Conservation (phyloP, 1,139 yeast species). For the Debaryomyces singareniensis region DNA sequence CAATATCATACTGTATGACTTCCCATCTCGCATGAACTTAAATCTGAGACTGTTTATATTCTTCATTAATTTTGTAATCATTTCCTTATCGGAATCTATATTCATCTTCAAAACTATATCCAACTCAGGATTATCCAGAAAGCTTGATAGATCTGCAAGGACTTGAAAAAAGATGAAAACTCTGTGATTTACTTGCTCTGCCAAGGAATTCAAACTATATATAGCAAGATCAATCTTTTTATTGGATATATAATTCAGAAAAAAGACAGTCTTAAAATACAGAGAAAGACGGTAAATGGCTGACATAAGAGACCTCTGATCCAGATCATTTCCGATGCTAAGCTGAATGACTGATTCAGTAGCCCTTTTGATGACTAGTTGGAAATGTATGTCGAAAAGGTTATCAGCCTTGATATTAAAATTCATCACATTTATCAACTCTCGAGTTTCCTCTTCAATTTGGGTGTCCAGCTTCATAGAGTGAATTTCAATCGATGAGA, state of each 20-base stretch:
- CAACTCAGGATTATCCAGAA: neutral
- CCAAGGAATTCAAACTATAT: constrained; percentile 26
- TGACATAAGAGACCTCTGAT: constrained; percentile 6
- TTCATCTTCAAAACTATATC: neutral
- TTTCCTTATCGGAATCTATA: neutral
- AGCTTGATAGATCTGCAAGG: neutral
- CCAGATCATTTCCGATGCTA: constrained; percentile 2
- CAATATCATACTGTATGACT: too few relatives aligned
- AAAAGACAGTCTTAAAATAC: constrained; percentile 13
- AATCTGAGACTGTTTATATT: constrained; percentile 15
- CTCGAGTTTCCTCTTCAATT: neutral
- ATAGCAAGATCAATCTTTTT: constrained; percentile 23
- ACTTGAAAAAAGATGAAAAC: constrained; percentile 7
- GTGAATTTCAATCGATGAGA: constrained; percentile 20
- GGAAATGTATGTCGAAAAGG: constrained; percentile 10
- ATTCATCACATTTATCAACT: neutral
- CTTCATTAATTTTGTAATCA: constrained; percentile 14
- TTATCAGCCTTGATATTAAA: neutral
- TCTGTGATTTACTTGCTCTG: constrained; percentile 18
- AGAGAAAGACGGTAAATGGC: constrained; percentile 16
- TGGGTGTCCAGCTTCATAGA: constrained; percentile 6
- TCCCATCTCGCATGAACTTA: constrained; percentile 8
- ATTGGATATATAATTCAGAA: constrained; percentile 19
- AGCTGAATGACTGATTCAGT: constrained; percentile 14
- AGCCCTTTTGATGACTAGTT: constrained; percentile 12